phyloP scores from a whole-genome alignment of 176 grass and related monocot genomes.

The Bothriochloa decipiens region DNA sequence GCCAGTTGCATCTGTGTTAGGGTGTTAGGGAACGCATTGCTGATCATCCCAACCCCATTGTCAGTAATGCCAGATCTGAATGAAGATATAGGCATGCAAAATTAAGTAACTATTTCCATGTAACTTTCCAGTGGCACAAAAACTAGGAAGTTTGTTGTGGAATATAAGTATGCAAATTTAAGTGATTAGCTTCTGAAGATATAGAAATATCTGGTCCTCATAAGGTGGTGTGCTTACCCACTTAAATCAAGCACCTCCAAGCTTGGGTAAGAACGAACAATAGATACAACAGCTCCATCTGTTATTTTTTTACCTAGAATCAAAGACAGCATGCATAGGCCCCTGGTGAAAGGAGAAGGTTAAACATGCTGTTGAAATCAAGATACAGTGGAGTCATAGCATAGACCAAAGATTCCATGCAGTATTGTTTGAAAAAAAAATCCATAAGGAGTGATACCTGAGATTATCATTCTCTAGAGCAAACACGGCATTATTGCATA shows the following conservation, averaged over 20 bases:
- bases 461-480: conserved; percentile 73
- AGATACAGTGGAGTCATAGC: background rate
- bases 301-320: conserved; percentile 74
- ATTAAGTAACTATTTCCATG: background rate
- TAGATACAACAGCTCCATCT: conserved; percentile 87
- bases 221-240: conserved; percentile 51
- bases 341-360: conserved; percentile 49
- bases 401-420: background rate
- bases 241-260: conserved; percentile 95
- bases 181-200: no score
- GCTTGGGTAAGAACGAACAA: conserved; percentile 65
- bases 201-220: background rate
- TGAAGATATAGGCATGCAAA: conserved; percentile 39
- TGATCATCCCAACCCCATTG: conserved; percentile 85
- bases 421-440: background rate
- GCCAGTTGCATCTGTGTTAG: conserved; percentile 66
- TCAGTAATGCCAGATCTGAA: conserved; percentile 87
- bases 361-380: background rate
- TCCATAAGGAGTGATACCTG: conserved; percentile 51
- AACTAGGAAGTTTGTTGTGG: background rate
- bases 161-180: no score
- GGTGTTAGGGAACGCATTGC: conserved; percentile 63
- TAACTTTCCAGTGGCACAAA: background rate
- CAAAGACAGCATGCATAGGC: conserved; percentile 73
- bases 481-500: conserved; percentile 82